A percentile compares a stretch with the other conserved stretches of the same genome.
Evolutionary conservation across 345 rosid genomes (phyloP).

Genomic region (Salix brachista): DNA sequence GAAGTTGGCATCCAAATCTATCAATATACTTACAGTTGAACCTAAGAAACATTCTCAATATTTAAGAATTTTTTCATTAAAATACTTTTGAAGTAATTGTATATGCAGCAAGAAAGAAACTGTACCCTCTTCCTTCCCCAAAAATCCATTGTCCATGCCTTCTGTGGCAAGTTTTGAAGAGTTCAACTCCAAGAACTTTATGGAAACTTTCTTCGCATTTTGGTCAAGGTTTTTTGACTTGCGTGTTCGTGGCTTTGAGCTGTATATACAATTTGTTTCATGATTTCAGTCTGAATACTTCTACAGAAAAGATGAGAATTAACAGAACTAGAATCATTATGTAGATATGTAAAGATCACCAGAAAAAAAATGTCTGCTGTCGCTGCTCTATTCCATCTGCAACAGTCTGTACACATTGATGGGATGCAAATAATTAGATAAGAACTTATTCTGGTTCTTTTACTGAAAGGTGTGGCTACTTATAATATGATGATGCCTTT

Average conservation of each 20-base stretch:
- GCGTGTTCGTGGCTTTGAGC: conserved; percentile 15
- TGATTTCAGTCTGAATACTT: conserved; percentile 12
- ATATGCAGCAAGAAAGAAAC: conserved; percentile 6
- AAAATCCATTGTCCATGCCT: conserved; percentile 27
- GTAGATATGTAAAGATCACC: conserved; percentile 14
- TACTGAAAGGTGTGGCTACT: no score
- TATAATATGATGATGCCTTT: no score
- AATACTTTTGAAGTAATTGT: background rate
- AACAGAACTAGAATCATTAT: conserved; percentile 16
- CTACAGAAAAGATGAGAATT: conserved; percentile 6
- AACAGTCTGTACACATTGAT: conserved; percentile 17
- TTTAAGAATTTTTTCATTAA: background rate
- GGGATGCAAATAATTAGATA: conserved; percentile 13
- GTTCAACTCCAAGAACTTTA: conserved; percentile 61
- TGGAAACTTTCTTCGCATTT: conserved; percentile 15
- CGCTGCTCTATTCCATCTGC: conserved; percentile 26
- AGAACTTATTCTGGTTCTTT: background rate
- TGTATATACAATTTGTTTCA: conserved; percentile 29
- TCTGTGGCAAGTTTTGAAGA: conserved; percentile 41
- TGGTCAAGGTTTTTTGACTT: conserved; percentile 8
- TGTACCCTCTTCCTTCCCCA: conserved; percentile 50
- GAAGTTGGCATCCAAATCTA: no score
- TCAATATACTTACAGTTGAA: background rate
- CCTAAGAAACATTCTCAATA: background rate
- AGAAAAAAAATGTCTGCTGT: conserved; percentile 26